A percentile compares a stretch with the other conserved stretches of the same genome.
phyloP scores from a whole-genome alignment of 2,329 filamentous ascomycete species.

The Xylaria sp. region DNA sequence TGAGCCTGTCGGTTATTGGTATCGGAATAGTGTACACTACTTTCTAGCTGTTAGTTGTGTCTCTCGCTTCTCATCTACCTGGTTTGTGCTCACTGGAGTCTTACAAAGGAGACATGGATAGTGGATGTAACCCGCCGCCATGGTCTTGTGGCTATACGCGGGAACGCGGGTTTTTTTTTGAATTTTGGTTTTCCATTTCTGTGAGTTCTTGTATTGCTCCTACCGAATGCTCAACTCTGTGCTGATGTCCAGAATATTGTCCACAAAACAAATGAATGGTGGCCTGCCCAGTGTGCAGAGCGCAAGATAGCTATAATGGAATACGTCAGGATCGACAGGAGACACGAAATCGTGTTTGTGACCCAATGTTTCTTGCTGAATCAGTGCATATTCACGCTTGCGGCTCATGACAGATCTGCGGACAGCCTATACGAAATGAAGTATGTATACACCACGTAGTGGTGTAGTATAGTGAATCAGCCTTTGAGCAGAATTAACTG shows the following conservation, averaged over 20 bases:
- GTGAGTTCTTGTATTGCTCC: not conserved
- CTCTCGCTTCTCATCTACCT: constrained; percentile 4
- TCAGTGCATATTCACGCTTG: not conserved
- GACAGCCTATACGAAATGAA: not conserved
- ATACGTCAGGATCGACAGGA: constrained; percentile 20
- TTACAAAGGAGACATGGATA: not conserved
- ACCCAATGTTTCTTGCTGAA: constrained; percentile 6
- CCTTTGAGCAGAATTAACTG: not conserved
- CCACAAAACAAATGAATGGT: not conserved
- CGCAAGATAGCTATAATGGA: not conserved
- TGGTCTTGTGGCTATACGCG: not conserved
- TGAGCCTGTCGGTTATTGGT: constrained; percentile 6
- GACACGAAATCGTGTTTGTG: not conserved
- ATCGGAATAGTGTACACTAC: constrained; percentile 6
- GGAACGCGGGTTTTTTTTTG: constrained; percentile 2
- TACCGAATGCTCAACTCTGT: not conserved
- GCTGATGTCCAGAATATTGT: not conserved
- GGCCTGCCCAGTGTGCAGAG: not conserved
- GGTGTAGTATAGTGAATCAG: not conserved
- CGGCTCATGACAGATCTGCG: not conserved
- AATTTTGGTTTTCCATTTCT: not conserved
- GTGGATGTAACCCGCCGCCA: not conserved
- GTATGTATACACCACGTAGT: not conserved
- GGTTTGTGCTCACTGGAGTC: not conserved
- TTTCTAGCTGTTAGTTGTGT: constrained; percentile 4